Evolutionary conservation across 495 filamentous ascomycete genomes (phyloP), one percentile per base, ranked within the genome.

Genomic region (Trichoderma orchidacearum): DNA sequence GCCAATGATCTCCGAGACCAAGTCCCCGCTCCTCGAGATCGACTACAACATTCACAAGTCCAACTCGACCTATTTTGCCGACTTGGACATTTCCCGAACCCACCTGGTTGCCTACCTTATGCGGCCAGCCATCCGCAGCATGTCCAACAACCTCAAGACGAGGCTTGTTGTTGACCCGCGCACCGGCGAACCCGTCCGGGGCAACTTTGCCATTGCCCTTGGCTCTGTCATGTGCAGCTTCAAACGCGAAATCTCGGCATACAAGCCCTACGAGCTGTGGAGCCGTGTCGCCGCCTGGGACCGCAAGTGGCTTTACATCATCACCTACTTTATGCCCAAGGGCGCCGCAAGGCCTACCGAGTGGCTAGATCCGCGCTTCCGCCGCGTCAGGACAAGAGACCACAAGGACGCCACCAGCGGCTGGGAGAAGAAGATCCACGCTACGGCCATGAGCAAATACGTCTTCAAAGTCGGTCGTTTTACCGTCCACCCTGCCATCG

Each of bases 21-120:
- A 78, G 62, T 78, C 81, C 35, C 72, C 80, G 0, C 66, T 86
- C 12, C 74, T 80, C 61, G 88, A 93, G 66, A 82, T 78, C 63
- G 88, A 93, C 70, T 86, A 89, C 71, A 92, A 93, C 73, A 58
- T 87, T 34, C 88, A 93, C 78, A 93, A 93, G 65, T 85, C 80
- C 61, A 93, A 93, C 72, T 80, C 73, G 56, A 93, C 88, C 3
- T 93, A 89, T 75, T 91, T 90, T 68, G 72, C 83, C 63, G 88
- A 92, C 67, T 78, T 90, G 15, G 88, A 92, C 68, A 76, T 88
- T 38, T 75, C 77, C 38, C 83, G 88, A 13, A 81, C 79, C 0
- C 80, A 88, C 60, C 71, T 86, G 2, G 70, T 75, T 34, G 66
- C 70, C 4, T 76, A 79, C 55, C 69, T 86, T 0, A 69, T 83